A percentile compares a stretch with the other conserved stretches of the same genome.
Evolutionary conservation across 2,329 filamentous ascomycete genomes (phyloP).

Genomic region (Nigrospora osmanthi): DNA sequence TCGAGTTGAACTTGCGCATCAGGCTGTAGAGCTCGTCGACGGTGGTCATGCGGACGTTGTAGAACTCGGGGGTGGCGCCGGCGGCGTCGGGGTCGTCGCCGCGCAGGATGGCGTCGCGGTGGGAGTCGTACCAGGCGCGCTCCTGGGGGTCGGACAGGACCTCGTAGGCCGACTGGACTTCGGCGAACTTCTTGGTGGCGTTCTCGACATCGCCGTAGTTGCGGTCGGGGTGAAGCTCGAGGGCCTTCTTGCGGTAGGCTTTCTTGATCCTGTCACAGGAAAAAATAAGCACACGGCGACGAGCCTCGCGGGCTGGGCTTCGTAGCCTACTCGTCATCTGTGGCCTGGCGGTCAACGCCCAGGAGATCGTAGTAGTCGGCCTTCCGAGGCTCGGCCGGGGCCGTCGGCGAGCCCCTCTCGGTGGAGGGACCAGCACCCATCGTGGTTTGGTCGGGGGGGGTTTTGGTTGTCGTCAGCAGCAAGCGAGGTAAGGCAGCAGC

Average conservation of each 20-base stretch:
- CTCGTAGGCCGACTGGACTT: slow-evolving; percentile 89
- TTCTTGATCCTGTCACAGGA: slow-evolving; percentile 66
- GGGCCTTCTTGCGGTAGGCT: slow-evolving; percentile 81
- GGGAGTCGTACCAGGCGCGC: slow-evolving; percentile 94
- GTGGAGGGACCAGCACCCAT: slow-evolving; percentile 54
- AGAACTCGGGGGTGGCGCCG: slow-evolving; percentile 47
- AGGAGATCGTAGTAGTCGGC: slow-evolving; percentile 84
- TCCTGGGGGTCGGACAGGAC: slow-evolving; percentile 95
- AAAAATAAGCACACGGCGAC: neutral
- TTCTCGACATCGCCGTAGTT: slow-evolving; percentile 81
- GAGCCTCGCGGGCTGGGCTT: neutral
- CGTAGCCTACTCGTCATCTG: slow-evolving; percentile 67
- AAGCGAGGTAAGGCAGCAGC: too few species aligned
- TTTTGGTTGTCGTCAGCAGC: neutral
- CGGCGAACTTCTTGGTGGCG: slow-evolving; percentile 79
- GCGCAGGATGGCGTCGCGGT: slow-evolving; percentile 75
- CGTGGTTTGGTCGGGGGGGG: too few species aligned
- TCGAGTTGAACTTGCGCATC: slow-evolving; percentile 72
- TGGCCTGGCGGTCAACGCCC: slow-evolving; percentile 61
- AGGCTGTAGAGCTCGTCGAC: slow-evolving; percentile 71
- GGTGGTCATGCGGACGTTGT: slow-evolving; percentile 69
- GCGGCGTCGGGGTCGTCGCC: slow-evolving; percentile 47
- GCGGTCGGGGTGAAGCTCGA: slow-evolving; percentile 91
- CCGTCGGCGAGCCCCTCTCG: slow-evolving; percentile 19
- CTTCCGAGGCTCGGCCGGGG: slow-evolving; percentile 35